Base-by-base conservation (phyloP, 352 stramenopile genomes). In the Globisporangium cystogenes region DNA sequence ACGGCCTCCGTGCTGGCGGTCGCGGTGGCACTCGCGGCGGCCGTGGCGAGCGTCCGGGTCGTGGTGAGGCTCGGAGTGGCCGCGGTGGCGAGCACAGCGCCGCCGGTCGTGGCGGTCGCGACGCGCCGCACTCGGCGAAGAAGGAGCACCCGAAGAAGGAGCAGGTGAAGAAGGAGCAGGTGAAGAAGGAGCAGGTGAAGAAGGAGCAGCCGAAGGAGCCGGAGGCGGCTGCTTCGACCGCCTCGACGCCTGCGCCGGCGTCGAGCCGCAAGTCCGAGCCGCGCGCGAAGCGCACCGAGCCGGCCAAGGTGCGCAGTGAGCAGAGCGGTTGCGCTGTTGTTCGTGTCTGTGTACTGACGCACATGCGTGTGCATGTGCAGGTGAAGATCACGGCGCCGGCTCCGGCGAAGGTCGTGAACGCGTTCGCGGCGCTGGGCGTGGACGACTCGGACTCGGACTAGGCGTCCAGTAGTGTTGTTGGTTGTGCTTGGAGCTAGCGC, bases 381-480 rank as follows among this genome's bases (percentile, higher is more conserved):
- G 48, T 59, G 23, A 90, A 87, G 67, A 64, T 82, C 23, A 62
- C 68, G 36, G 64, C 62, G 4, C 72, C 76, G 6, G 42, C 69
- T 11, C 53, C 72, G 23, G 84, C 80, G 51, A 93, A 90, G 68
- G 75, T 66, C 43, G 64, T 72, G 59, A 93, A 93, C 51, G 55
- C 64, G 37, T 93, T 88, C 53, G 60, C 63, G 26, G 53, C 82
- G 23, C 58, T 87, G 48, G 67, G 39, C 40, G 31, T 7, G 3
- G 40, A 70, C 43, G 76, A 86, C 50, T 87, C 74, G 57, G 81
- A 92, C 51, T 93, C 82, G 59, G 80, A 91, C 64, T 93, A 72
- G 64, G 59, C 51, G 23, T 55, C 43, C 21, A 36, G 33, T 46
- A 44, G 44, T n/a, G 18, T 44, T 53, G 26, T 43, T 46, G 37